Evolutionary conservation across 768 basidiomycete genomes (phyloP).

Genomic region (Tylopilus sp.): DNA sequence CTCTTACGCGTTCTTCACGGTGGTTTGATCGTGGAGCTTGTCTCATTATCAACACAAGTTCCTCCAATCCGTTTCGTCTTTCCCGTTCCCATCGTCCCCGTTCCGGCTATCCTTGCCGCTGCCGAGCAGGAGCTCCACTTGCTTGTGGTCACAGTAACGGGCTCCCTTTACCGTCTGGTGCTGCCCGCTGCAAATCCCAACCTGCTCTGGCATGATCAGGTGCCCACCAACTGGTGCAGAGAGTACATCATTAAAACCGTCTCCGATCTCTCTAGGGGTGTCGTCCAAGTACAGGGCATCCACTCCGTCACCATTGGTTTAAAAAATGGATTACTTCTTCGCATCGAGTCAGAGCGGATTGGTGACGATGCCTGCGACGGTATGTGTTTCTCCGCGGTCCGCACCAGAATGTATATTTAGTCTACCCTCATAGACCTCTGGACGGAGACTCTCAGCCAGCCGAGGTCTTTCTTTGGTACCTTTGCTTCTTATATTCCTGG

Average conservation of each 20-base stretch:
- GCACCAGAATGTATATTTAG: slow-evolving; percentile 5
- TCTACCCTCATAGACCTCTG: slow-evolving; percentile 53
- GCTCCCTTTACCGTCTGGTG: slow-evolving; percentile 70
- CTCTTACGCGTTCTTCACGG: slow-evolving; percentile 73
- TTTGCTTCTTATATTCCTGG: slow-evolving; percentile 63
- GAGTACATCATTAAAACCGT: slow-evolving; percentile 65
- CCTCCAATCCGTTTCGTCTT: slow-evolving; percentile 76
- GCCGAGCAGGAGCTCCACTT: slow-evolving; percentile 55
- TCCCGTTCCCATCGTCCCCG: slow-evolving; percentile 61
- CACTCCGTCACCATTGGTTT: slow-evolving; percentile 64
- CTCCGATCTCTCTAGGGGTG: slow-evolving; percentile 39
- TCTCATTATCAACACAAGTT: slow-evolving; percentile 64
- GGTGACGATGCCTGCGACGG: slow-evolving; percentile 56
- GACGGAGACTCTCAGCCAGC: slow-evolving; percentile 62
- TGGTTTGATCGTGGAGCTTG: slow-evolving; percentile 69
- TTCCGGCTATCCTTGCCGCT: slow-evolving; percentile 60
- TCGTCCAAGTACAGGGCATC: slow-evolving; percentile 65
- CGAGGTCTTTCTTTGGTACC: slow-evolving; percentile 63
- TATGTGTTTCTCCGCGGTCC: slow-evolving; percentile 32
- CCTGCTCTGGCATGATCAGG: slow-evolving; percentile 57
- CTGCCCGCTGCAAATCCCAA: slow-evolving; percentile 54
- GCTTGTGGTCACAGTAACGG: slow-evolving; percentile 61
- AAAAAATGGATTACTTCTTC: slow-evolving; percentile 59
- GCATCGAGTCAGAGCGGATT: slow-evolving; percentile 62
- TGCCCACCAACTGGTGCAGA: slow-evolving; percentile 53